phyloP scores from a whole-genome alignment of 1,284 basidiomycete genomes.

The Cerioporus squamosus region DNA sequence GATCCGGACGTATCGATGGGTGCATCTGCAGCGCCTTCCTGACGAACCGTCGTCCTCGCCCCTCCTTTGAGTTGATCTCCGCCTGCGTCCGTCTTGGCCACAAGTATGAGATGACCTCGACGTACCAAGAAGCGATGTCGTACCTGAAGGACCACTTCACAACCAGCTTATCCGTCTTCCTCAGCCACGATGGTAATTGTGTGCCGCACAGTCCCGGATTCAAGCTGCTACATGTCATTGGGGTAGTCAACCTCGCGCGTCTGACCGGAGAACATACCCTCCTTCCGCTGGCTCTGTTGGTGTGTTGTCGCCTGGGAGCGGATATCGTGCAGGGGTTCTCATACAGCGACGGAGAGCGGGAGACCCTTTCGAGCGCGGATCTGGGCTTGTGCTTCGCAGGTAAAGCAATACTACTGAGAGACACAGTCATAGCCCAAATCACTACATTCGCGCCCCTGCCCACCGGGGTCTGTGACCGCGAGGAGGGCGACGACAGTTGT shows the following conservation, averaged over 20 bases:
- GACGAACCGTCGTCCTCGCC: too few species aligned
- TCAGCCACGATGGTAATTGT: not conserved
- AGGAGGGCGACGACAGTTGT: too few species aligned
- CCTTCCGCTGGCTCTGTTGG: not conserved
- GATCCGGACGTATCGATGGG: too few species aligned
- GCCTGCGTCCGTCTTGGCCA: not conserved
- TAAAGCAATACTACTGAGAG: not conserved
- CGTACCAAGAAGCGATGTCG: not conserved
- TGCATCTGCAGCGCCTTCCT: too few species aligned
- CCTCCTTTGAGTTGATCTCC: not conserved
- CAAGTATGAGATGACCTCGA: too few species aligned
- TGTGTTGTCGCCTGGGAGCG: not conserved
- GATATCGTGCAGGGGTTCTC: not conserved
- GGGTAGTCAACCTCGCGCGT: slow-evolving; percentile 7
- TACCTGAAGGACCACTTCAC: not conserved
- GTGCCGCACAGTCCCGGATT: not conserved
- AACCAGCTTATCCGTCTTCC: not conserved
- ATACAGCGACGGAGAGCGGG: not conserved
- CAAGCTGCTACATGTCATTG: not conserved
- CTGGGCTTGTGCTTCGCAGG: not conserved
- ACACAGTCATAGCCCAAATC: too few species aligned
- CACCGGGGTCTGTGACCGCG: too few species aligned
- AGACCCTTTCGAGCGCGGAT: not conserved
- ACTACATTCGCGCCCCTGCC: too few species aligned
- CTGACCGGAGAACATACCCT: not conserved